phyloP scores from a whole-genome alignment of 2,329 filamentous ascomycete species.

The Stachybotrys chartarum region DNA sequence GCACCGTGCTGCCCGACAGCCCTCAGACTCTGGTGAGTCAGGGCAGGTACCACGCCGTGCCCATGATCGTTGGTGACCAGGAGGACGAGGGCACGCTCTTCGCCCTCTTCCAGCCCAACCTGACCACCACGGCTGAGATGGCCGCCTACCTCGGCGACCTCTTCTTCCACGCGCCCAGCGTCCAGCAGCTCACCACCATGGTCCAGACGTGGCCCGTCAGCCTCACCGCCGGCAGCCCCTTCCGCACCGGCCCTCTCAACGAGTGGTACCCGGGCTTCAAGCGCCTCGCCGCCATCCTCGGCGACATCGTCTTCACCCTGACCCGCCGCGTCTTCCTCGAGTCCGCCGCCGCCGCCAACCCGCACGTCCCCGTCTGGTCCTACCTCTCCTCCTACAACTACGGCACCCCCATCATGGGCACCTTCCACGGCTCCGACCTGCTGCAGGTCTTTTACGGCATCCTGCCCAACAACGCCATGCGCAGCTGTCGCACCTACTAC shows the following conservation, averaged over 20 bases:
- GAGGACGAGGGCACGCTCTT: slow-evolving; percentile 78
- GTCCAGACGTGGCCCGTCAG: slow-evolving; percentile 56
- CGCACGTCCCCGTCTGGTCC: slow-evolving; percentile 61
- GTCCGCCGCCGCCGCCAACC: slow-evolving; percentile 35
- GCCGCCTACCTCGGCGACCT: slow-evolving; percentile 52
- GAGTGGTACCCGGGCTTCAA: slow-evolving; percentile 72
- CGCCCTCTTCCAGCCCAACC: slow-evolving; percentile 59
- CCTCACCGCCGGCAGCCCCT: slow-evolving; percentile 57
- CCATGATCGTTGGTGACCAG: slow-evolving; percentile 60
- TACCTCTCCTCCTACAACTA: slow-evolving; percentile 69
- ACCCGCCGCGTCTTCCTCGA: slow-evolving; percentile 59
- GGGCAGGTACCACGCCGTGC: slow-evolving; percentile 43
- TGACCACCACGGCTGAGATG: slow-evolving; percentile 53
- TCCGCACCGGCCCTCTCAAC: slow-evolving; percentile 61
- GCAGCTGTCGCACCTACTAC: slow-evolving; percentile 61
- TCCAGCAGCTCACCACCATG: slow-evolving; percentile 42
- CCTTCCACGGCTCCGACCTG: slow-evolving; percentile 66
- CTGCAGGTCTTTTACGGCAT: slow-evolving; percentile 62
- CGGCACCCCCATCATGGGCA: slow-evolving; percentile 65
- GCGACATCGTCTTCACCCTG: slow-evolving; percentile 69
- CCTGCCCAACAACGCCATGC: slow-evolving; percentile 53
- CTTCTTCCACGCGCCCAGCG: slow-evolving; percentile 53
- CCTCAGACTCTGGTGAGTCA: slow-evolving; percentile 49
- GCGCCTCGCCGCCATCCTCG: slow-evolving; percentile 65
- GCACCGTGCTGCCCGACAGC: slow-evolving; percentile 51